A percentile compares a stretch with the other conserved stretches of the same genome.
Evolutionary conservation across 2,329 filamentous ascomycete genomes (phyloP).

Genomic region (Triangularia verruculosa): DNA sequence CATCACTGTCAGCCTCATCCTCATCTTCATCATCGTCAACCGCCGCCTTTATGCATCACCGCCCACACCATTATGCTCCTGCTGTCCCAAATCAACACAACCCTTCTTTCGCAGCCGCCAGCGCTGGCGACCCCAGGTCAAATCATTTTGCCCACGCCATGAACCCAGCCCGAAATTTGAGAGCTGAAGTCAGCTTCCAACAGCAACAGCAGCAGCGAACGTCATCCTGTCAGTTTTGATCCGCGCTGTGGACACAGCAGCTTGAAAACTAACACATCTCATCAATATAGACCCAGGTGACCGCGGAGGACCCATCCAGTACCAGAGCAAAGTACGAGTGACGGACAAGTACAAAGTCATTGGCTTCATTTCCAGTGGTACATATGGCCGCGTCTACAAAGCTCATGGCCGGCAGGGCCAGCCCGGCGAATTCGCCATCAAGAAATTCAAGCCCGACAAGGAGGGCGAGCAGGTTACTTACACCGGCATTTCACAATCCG

Average conservation of each 20-base stretch:
- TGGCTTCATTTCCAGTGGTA: conserved; percentile 96
- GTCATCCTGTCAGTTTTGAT: conserved; percentile 23
- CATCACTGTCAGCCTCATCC: conserved; percentile 9
- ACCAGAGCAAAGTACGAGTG: conserved; percentile 79
- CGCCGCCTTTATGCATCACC: neutral
- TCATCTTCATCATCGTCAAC: neutral
- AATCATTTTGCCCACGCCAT: conserved; percentile 8
- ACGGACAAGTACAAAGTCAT: conserved; percentile 94
- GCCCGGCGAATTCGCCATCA: conserved; percentile 90
- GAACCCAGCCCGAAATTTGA: conserved; percentile 21
- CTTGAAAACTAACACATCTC: conserved; percentile 37
- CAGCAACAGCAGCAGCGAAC: conserved; percentile 7
- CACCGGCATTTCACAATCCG: conserved; percentile 95
- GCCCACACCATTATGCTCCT: neutral
- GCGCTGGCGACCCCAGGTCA: neutral
- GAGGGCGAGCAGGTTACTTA: conserved; percentile 94
- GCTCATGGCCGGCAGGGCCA: conserved; percentile 72
- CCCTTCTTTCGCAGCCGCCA: neutral
- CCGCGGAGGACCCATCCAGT: conserved; percentile 44
- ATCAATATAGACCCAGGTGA: conserved; percentile 48
- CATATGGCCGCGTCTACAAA: conserved; percentile 98
- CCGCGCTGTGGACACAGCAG: neutral
- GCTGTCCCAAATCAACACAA: neutral
- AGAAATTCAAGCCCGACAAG: conserved; percentile 99
- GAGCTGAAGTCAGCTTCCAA: conserved; percentile 24